These are phyloP conservation scores for Eutrema heterophyllum DNA, from an alignment of 345 rosid species.

Conservation along the genomic window DNA sequence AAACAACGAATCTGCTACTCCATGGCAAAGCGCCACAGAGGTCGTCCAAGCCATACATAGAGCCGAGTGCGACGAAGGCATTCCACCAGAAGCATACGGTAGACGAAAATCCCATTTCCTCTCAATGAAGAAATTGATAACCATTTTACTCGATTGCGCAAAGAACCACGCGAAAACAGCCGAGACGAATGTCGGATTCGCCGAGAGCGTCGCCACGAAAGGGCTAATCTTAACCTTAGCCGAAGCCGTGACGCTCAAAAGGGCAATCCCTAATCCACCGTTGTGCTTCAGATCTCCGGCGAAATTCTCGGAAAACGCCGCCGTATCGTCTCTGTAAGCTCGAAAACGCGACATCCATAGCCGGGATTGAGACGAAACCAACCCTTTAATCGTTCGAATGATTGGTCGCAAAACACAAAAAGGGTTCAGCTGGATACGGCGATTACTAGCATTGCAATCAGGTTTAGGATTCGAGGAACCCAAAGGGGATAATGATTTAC, in stretches of 20 bases:
- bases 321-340: conserved; percentile 39
- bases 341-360: conserved; percentile 48
- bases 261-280: conserved; percentile 62
- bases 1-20: conserved; percentile 81
- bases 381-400: conserved; percentile 35
- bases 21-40: conserved; percentile 86
- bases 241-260: conserved; percentile 60
- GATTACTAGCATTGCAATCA: not conserved
- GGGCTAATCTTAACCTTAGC: conserved; percentile 79
- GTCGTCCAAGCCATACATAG: conserved; percentile 88
- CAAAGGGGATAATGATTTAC: conserved; percentile 26
- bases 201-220: conserved; percentile 62
- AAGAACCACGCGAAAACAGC: conserved; percentile 69
- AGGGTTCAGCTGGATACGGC: conserved; percentile 24
- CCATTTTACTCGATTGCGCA: conserved; percentile 69
- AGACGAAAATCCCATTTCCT: conserved; percentile 87
- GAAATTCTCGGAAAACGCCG: conserved; percentile 22
- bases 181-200: conserved; percentile 86
- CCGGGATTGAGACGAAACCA: conserved; percentile 42
- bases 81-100: conserved; percentile 76
- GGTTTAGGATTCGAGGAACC: conserved; percentile 24
- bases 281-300: conserved; percentile 34
- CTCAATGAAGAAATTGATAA: conserved; percentile 78
- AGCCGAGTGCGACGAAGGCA: conserved; percentile 96
- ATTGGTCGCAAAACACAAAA: conserved; percentile 39